These are phyloP conservation scores for Trypanosoma platydactyli DNA, from an alignment of 208 protist species.

Conservation along the genomic window DNA sequence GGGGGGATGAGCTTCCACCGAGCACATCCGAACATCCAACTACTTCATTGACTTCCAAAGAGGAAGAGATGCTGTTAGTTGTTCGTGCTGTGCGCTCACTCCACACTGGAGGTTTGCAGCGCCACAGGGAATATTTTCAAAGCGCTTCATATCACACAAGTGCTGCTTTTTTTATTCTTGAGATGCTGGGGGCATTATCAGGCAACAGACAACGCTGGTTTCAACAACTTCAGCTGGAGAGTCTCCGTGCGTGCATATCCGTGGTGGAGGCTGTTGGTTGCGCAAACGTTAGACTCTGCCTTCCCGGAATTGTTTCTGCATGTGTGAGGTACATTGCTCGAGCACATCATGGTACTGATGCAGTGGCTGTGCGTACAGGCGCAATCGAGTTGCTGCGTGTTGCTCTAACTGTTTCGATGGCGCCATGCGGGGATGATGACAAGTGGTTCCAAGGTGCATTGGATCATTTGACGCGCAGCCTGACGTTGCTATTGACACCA, in stretches of 20 bases:
- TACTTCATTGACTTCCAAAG: conserved; percentile 49
- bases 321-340: conserved; percentile 69
- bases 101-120: conserved; percentile 41
- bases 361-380: conserved; percentile 46
- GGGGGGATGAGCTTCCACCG: conserved; percentile 11
- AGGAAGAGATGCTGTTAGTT: conserved; percentile 68
- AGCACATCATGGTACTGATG: conserved; percentile 70
- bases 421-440: conserved; percentile 9
- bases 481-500: conserved; percentile 13
- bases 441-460: conserved; percentile 23
- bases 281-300: conserved; percentile 55
- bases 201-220: conserved; percentile 81
- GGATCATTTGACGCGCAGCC: conserved; percentile 18
- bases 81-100: conserved; percentile 57
- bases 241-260: conserved; percentile 54
- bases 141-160: conserved; percentile 53
- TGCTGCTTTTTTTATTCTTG: conserved; percentile 84
- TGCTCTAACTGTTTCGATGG: conserved; percentile 29
- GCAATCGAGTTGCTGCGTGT: conserved; percentile 52
- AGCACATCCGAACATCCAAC: conserved; percentile 19
- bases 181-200: conserved; percentile 68
- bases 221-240: conserved; percentile 66
- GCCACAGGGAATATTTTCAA: conserved; percentile 48
- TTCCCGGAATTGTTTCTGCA: conserved; percentile 77
- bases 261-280: conserved; percentile 58